Evolutionary conservation across 164 flowering plant species (phyloP).

Genomic region (Tetrastigma voinierianum): DNA sequence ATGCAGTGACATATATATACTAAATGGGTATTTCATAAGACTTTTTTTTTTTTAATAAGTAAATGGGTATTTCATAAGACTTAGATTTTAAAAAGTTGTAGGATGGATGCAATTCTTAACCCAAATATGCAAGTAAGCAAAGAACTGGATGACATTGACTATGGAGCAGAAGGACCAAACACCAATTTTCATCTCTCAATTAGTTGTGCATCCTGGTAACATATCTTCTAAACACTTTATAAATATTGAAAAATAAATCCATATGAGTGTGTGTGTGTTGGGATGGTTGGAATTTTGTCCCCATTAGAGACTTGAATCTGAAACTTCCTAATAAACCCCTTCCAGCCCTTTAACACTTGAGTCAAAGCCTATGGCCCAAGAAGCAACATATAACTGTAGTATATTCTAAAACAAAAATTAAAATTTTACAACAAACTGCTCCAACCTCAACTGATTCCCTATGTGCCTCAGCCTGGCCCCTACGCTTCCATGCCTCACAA

Average conservation of each 20-base stretch:
- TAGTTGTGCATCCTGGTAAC: background rate
- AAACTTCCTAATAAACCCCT: too few relatives aligned
- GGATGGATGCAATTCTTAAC: background rate
- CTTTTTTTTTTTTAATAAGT: too few relatives aligned
- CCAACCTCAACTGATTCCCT: constrained; percentile 82
- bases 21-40: too few relatives aligned
- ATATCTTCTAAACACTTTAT: background rate
- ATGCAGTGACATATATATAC: background rate
- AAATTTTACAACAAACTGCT: background rate
- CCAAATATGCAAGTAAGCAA: background rate
- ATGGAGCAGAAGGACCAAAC: background rate
- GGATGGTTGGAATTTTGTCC: too few relatives aligned
- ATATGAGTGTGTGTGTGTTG: too few relatives aligned
- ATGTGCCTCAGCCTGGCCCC: constrained; percentile 99
- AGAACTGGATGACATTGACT: background rate
- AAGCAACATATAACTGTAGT: too few relatives aligned
- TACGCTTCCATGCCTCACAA: constrained; percentile 97
- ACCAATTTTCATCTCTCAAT: background rate
- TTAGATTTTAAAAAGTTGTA: background rate
- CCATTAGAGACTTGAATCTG: too few relatives aligned
- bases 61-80: too few relatives aligned
- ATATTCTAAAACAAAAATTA: background rate
- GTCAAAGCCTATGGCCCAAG: too few relatives aligned
- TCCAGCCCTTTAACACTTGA: too few relatives aligned
- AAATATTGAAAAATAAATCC: background rate